These are phyloP conservation scores for Phytophthora cactorum DNA, from an alignment of 352 stramenopile genomes.

Conservation along the genomic window DNA sequence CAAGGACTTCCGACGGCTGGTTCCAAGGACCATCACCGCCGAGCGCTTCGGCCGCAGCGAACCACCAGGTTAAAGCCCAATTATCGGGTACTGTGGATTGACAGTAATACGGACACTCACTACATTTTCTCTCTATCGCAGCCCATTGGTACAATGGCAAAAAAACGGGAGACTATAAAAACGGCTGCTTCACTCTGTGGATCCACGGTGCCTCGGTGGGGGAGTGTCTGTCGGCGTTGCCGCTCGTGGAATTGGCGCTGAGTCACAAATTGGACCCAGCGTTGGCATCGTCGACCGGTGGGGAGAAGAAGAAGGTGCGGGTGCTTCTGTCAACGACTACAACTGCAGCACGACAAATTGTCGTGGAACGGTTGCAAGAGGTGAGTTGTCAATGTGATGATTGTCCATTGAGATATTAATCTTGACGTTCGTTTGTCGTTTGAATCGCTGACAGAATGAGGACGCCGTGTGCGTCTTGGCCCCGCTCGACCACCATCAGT, in stretches of 20 bases:
- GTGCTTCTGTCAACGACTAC: slow-evolving; percentile 81
- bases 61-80: slow-evolving; percentile 34
- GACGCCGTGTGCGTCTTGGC: slow-evolving; percentile 61
- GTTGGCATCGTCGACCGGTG: slow-evolving; percentile 6
- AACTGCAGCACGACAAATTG: slow-evolving; percentile 54
- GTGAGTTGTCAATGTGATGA: slow-evolving; percentile 2
- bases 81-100: not conserved
- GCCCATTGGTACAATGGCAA: slow-evolving; percentile 26
- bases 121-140: slow-evolving; percentile 4
- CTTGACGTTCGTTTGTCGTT: not conserved
- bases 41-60: slow-evolving; percentile 65
- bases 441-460: slow-evolving; percentile 19
- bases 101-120: not conserved
- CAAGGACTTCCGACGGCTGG: slow-evolving; percentile 52
- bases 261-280: slow-evolving; percentile 16
- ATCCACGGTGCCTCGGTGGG: slow-evolving; percentile 80
- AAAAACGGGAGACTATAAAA: not conserved
- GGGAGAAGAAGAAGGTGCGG: slow-evolving; percentile 28
- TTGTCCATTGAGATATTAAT: not conserved
- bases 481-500: slow-evolving; percentile 61
- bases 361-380: slow-evolving; percentile 29
- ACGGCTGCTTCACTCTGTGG: slow-evolving; percentile 54
- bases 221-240: slow-evolving; percentile 72
- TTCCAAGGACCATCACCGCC: slow-evolving; percentile 38
- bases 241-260: slow-evolving; percentile 62